These are phyloP conservation scores for Barnettozyma wickerhamii DNA, from an alignment of 805 yeast species.

Conservation along the genomic window DNA sequence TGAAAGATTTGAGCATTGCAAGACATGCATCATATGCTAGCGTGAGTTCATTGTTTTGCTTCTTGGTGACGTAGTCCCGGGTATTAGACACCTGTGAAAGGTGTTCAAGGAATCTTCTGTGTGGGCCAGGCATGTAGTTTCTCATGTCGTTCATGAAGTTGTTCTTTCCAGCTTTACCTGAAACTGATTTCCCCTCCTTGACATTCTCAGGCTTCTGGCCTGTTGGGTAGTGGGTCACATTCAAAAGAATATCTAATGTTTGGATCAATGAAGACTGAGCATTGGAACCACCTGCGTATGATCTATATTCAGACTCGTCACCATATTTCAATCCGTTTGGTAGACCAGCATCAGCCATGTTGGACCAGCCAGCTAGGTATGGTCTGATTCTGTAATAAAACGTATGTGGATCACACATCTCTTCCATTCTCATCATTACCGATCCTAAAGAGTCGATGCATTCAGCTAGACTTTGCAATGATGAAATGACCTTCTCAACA, in stretches of 20 bases:
- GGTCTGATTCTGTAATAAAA: constrained; percentile 87
- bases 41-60: constrained; percentile 50
- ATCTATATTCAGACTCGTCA: constrained; percentile 48
- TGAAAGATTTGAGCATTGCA: constrained; percentile 80
- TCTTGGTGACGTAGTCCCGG: constrained; percentile 55
- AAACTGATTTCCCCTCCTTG: constrained; percentile 14
- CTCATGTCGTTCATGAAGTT: constrained; percentile 81
- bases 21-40: constrained; percentile 83
- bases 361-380: constrained; percentile 89
- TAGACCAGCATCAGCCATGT: constrained; percentile 83
- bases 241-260: constrained; percentile 71
- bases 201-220: constrained; percentile 44
- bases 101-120: constrained; percentile 65
- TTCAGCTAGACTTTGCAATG: constrained; percentile 66
- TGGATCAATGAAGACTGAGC: constrained; percentile 92
- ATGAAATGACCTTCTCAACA: constrained; percentile 33
- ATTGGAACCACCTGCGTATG: constrained; percentile 85
- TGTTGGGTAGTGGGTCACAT: constrained; percentile 74
- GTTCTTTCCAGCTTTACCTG: constrained; percentile 30
- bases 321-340: constrained; percentile 79
- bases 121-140: constrained; percentile 84
- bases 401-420: constrained; percentile 91
- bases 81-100: constrained; percentile 55
- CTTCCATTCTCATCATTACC: constrained; percentile 77
- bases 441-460: constrained; percentile 69